Conservation (phyloP, 2,329 filamentous ascomycete genomes). For the Aspergillus ochraceus region DNA sequence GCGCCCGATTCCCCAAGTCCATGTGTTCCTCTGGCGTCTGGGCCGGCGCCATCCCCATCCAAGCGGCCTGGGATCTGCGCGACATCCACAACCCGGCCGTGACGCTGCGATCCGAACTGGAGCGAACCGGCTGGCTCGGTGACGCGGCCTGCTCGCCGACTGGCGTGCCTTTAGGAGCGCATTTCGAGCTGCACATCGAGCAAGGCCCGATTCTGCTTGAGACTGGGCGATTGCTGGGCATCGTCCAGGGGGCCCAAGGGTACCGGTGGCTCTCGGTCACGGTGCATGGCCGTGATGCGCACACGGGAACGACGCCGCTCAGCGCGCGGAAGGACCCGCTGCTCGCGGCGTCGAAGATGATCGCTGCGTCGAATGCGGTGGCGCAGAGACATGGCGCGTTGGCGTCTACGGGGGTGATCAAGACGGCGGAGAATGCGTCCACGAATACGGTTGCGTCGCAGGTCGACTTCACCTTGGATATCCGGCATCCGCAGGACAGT, state of each 20-base stretch:
- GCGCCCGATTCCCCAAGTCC: slow-evolving; percentile 71
- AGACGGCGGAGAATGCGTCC: slow-evolving; percentile 57
- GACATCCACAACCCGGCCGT: slow-evolving; percentile 58
- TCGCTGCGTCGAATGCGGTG: slow-evolving; percentile 61
- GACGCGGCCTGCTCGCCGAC: slow-evolving; percentile 52
- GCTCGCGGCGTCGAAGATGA: slow-evolving; percentile 64
- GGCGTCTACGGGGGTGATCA: slow-evolving; percentile 66
- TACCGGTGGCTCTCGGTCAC: slow-evolving; percentile 69
- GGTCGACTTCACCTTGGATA: slow-evolving; percentile 66
- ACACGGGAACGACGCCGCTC: slow-evolving; percentile 70
- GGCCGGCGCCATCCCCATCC: slow-evolving; percentile 62
- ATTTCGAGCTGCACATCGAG: slow-evolving; percentile 81
- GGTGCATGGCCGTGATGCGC: slow-evolving; percentile 64
- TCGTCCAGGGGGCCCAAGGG: slow-evolving; percentile 68
- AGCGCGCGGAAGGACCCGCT: slow-evolving; percentile 62
- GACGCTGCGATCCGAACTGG: slow-evolving; percentile 63
- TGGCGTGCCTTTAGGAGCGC: slow-evolving; percentile 63
- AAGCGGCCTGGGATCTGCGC: slow-evolving; percentile 58
- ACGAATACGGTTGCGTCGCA: slow-evolving; percentile 68
- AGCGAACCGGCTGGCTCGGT: slow-evolving; percentile 68
- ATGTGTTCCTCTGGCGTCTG: slow-evolving; percentile 75
- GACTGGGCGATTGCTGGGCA: slow-evolving; percentile 59
- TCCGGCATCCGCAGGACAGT: slow-evolving; percentile 58
- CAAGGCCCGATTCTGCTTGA: slow-evolving; percentile 71
- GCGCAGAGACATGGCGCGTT: slow-evolving; percentile 59